Evolutionary conservation across 768 basidiomycete species (phyloP), one percentile per base, ranked within the genome.

Genomic region (Filobasidium floriforme): DNA sequence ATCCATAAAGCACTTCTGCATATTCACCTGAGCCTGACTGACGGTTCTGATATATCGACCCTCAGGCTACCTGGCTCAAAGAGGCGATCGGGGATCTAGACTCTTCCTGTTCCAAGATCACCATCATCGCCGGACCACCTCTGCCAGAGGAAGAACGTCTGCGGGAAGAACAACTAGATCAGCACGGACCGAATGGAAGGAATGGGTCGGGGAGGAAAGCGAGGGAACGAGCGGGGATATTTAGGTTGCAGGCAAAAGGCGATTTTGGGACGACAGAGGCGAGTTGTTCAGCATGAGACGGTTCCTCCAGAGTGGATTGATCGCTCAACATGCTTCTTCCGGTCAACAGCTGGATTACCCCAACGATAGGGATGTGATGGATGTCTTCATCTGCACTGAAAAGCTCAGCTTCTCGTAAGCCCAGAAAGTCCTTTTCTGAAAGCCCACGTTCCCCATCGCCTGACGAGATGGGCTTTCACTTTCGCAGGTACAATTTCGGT

Each of bases 31-130:
- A 61, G 40, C n/a, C 41, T 40, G 41, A 11, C 46, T 9, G 5
- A 14, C 32, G 24, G n/a, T 3, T 4, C 6, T 49, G 12, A 52
- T 51, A 1, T 28, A 6, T 32, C 11, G 11, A 22, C 1, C 15
- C 15, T 40, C 71, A 84, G 85, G 94, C 93, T 1, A 92, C 89
- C 6, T 93, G 92, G 90, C 87, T 98, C 41, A 86, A 89, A 51
- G 92, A 96, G 66, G 92, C 93, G 0, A 83, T 97, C 15, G 86
- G 87, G 12, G 94, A 97, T 74, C 82, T 99, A 15, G 92, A 97
- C 71, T 85, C 90, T 19, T 89, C 90, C 0, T 90, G 88, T 75
- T 87, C 90, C 51, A 89, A 86, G 67, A 82, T 98, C 22, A 89
- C 88, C 0, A 86, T 98, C 76, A 85, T 89, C 28, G 86, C 88